phyloP scores from a whole-genome alignment of 1,139 yeast species.

The Taiozyma sp. region DNA sequence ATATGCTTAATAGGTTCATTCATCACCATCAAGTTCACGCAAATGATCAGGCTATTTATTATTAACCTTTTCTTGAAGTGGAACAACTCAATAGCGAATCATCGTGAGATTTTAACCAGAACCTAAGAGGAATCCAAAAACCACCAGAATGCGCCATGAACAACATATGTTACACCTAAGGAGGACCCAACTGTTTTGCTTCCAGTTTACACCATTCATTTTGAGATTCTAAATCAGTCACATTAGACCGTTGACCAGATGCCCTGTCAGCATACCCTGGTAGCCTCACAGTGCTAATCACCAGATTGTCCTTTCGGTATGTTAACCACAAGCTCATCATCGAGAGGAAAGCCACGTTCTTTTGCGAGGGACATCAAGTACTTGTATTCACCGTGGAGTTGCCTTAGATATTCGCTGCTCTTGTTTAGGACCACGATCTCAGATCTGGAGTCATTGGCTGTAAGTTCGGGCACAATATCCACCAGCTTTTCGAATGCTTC shows the following conservation, averaged over 20 bases:
- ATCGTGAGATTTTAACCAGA: neutral
- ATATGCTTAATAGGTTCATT: too few species aligned
- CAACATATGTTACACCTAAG: too few species aligned
- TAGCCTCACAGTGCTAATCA: neutral
- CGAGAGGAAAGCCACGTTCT: conserved; percentile 5
- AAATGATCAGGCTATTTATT: too few species aligned
- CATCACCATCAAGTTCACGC: too few species aligned
- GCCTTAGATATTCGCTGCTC: conserved; percentile 13
- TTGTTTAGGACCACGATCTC: conserved; percentile 19
- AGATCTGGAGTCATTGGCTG: conserved; percentile 19
- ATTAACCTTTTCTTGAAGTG: neutral
- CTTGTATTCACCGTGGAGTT: conserved; percentile 12
- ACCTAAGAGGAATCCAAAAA: neutral
- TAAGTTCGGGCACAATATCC: conserved; percentile 36
- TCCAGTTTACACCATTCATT: neutral
- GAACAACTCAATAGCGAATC: neutral
- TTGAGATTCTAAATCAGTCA: neutral
- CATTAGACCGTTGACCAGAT: neutral
- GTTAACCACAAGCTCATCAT: conserved; percentile 5
- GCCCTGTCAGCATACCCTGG: neutral
- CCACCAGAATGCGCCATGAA: neutral
- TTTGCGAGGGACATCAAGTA: conserved; percentile 9
- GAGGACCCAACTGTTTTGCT: neutral
- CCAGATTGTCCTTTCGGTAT: neutral
- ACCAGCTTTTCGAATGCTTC: conserved; percentile 39